Base-by-base conservation (phyloP, 2,329 filamentous ascomycete species). In the Arthroderma sp. region DNA sequence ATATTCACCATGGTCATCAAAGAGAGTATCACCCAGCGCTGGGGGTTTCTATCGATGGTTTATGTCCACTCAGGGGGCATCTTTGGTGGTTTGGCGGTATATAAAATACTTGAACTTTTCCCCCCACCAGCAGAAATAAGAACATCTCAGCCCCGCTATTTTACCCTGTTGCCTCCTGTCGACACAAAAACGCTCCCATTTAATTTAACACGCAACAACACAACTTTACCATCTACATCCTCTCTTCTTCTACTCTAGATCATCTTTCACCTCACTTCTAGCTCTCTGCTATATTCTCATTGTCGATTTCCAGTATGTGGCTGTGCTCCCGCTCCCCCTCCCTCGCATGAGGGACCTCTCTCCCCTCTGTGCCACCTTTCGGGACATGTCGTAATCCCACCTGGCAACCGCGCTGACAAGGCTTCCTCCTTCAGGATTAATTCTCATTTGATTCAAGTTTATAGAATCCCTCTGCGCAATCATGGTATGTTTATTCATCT, bases 61-160 rank as follows among this genome's bases (percentile, higher is more conserved):
- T 22, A 22, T 22, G 15, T 22, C 2, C 15, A 2, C 15, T 22
- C 1, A 22, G 15, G 15, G 15, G 15, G 15, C 15, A 22, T 22
- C 15, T 22, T 22, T 22, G 15, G 15, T 22, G 15, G 15, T 22
- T 22, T 22, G 15, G 15, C 15, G 15, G 15, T 22, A 22, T 22
- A 22, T 22, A 22, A 22, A 22, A 22, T 22, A 22, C 15, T 22
- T 22, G 8, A 29, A 30, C 8, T 30, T 46, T 43, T 42, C 44
- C 47, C 47, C 47, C 47, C 47, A 44, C 44, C 47, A 47, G 43
- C 44, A 42, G 36, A 28, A 37, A 37, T 43, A 43, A 43, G 41
- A 43, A 47, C 41, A 38, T 44, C 47, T 49, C 44, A 49, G 47
- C 47, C 47, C 47, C 47, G 44, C 47, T 42, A 47, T 47, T 46